Evolutionary conservation across 371 early-diverging fungal species (phyloP).

Genomic region (Rhizomucor miehei): DNA sequence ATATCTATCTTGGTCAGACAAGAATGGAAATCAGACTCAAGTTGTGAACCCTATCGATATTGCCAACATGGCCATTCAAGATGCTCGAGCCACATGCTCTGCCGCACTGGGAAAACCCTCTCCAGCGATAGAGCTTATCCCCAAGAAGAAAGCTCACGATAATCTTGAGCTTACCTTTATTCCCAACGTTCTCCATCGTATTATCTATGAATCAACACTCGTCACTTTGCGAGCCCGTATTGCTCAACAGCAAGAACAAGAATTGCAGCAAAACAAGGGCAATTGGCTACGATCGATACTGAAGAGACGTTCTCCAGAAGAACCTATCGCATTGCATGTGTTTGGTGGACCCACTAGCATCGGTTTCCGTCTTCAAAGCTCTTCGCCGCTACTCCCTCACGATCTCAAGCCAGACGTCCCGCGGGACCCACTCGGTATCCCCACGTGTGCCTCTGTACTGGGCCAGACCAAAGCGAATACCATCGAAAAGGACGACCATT

Average conservation of each 20-base stretch:
- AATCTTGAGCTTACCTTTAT: constrained; percentile 57
- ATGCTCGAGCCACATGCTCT: constrained; percentile 55
- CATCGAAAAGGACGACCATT: constrained; percentile 22
- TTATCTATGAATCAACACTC: constrained; percentile 65
- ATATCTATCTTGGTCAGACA: constrained; percentile 8
- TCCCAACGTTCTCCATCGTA: constrained; percentile 64
- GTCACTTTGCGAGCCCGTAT: constrained; percentile 51
- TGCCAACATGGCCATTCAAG: constrained; percentile 59
- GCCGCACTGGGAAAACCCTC: constrained; percentile 23
- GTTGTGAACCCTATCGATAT: constrained; percentile 58
- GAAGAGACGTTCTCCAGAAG: not conserved
- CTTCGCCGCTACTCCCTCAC: constrained; percentile 23
- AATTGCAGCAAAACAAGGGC: constrained; percentile 1
- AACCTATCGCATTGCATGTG: constrained; percentile 9
- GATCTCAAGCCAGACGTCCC: constrained; percentile 20
- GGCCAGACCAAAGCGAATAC: constrained; percentile 42
- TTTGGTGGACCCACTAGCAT: constrained; percentile 41
- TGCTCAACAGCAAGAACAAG: constrained; percentile 6
- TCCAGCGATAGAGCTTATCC: constrained; percentile 13
- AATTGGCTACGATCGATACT: not conserved
- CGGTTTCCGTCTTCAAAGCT: constrained; percentile 28
- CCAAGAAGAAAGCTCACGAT: not conserved
- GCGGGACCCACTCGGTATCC: constrained; percentile 35
- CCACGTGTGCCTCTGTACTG: constrained; percentile 49
- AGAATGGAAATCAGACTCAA: constrained; percentile 37